Base-by-base conservation (phyloP, 805 yeast species). In the Metschnikowia sp. region DNA sequence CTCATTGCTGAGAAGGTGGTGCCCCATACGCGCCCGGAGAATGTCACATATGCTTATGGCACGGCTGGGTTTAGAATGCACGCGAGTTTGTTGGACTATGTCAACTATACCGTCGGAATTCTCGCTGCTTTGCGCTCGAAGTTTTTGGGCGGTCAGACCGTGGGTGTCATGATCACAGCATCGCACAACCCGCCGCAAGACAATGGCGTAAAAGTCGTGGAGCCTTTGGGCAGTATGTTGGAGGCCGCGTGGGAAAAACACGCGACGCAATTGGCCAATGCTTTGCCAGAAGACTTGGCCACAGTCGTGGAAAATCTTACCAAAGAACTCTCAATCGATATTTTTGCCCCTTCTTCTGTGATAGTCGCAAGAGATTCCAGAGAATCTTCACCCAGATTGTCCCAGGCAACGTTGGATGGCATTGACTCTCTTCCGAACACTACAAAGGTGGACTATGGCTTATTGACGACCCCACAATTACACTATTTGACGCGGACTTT, bases 81-180 rank as follows among this genome's bases (percentile, higher is more conserved):
- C 40, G 91, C 96, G 1, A 62, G 68, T 18, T 66, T 75, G 13
- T 70, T 92, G 54, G 96, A 88, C 61, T 83, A 89, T 13, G 92
- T 91, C 31, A 86, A 88, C 65, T 88, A 81, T 64, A 58, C 92
- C 7, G 89, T 86, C 13, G 96, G 97, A 2, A 72, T 90, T 15
- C 63, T 91, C 28, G 97, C 99, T 0, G 72, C 83, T 1, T 70
- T 94, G 52, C 76, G 99, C 59, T 90, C 97, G n/a, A 77, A 84
- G 49, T 76, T 72, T 50, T 69, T 86, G 31, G 69, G 70, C 1
- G 88, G 92, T 1, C 73, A 84, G 57, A 79, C 86, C 8, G 78
- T 91, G 30, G 99, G 99, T n/a, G 84, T 91, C 10, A 92, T 94
- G 97, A 84, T 94, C 60, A 94, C 97, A 1, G 97, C 97, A 0